These are phyloP conservation scores for Amauroascus niger DNA, from an alignment of 2,329 filamentous ascomycete genomes.

Conservation along the genomic window DNA sequence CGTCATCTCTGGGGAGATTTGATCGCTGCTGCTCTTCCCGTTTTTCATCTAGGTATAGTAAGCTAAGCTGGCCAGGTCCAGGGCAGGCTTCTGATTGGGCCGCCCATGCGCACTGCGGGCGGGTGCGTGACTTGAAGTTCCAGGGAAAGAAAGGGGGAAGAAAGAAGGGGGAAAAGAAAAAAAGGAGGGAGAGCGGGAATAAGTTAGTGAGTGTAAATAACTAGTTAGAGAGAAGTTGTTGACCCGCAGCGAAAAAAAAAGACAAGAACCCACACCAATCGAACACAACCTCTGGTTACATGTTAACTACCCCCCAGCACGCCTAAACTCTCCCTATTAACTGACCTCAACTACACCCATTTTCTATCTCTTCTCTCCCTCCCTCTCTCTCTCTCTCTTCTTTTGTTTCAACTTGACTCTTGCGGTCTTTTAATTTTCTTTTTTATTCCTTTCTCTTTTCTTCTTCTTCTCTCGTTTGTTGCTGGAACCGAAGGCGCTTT, in stretches of 20 bases:
- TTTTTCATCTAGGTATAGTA: background rate
- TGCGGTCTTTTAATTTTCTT: background rate
- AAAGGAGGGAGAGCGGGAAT: too few species aligned
- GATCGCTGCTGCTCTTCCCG: background rate
- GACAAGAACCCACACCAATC: too few species aligned
- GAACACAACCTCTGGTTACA: too few species aligned
- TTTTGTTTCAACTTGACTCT: background rate
- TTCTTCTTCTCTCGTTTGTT: background rate
- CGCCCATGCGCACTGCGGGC: background rate
- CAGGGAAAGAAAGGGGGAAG: background rate
- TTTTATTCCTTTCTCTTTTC: background rate
- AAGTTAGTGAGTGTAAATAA: too few species aligned
- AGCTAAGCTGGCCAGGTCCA: background rate
- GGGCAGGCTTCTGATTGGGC: slow-evolving; percentile 2
- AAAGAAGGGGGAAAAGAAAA: background rate
- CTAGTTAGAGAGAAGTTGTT: too few species aligned
- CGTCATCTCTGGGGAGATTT: background rate
- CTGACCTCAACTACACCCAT: background rate
- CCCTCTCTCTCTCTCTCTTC: background rate
- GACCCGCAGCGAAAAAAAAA: too few species aligned
- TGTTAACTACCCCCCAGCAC: too few species aligned
- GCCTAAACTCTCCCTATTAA: too few species aligned
- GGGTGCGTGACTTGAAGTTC: background rate
- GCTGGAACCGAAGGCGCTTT: background rate
- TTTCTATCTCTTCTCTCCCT: background rate